A percentile compares a stretch with the other conserved stretches of the same genome.
Conservation (phyloP, 2,329 filamentous ascomycete genomes). For the Aspergillus neoniger region DNA sequence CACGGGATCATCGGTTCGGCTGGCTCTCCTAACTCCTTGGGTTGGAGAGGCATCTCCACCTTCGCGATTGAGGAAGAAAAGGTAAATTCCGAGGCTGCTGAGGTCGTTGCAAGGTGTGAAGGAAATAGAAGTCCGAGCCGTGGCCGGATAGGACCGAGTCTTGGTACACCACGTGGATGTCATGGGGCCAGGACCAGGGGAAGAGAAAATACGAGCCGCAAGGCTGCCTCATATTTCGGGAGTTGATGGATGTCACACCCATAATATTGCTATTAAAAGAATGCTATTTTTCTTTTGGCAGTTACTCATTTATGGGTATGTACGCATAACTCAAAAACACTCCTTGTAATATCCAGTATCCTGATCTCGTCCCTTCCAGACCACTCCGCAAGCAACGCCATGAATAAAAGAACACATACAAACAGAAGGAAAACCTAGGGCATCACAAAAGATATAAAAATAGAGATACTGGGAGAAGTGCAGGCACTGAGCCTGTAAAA, state of each 20-base stretch:
- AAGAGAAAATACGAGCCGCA: not conserved
- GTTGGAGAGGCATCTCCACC: too few relatives aligned
- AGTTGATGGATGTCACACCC: not conserved
- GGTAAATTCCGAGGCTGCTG: not conserved
- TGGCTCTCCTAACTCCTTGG: not conserved
- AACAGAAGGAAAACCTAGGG: constrained; percentile 19
- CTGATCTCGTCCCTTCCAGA: constrained; percentile 32
- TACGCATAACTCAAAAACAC: constrained; percentile 23
- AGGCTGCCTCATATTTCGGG: too few relatives aligned
- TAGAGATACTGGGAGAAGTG: constrained; percentile 4
- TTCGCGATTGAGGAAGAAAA: not conserved
- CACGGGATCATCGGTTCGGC: not conserved
- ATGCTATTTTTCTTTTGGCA: constrained; percentile 1
- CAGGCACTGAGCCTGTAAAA: not conserved
- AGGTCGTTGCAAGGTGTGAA: not conserved
- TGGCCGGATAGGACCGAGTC: not conserved
- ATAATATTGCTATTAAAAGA: not conserved
- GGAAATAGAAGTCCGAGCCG: not conserved
- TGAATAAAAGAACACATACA: constrained; percentile 26
- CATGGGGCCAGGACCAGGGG: not conserved
- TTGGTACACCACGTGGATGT: not conserved
- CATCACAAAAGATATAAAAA: constrained; percentile 14
- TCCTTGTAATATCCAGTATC: constrained; percentile 35
- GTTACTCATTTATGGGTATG: constrained; percentile 12
- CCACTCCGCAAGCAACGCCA: constrained; percentile 37